Evolutionary conservation across 768 basidiomycete species (phyloP).

Genomic region (Collybia nuda): DNA sequence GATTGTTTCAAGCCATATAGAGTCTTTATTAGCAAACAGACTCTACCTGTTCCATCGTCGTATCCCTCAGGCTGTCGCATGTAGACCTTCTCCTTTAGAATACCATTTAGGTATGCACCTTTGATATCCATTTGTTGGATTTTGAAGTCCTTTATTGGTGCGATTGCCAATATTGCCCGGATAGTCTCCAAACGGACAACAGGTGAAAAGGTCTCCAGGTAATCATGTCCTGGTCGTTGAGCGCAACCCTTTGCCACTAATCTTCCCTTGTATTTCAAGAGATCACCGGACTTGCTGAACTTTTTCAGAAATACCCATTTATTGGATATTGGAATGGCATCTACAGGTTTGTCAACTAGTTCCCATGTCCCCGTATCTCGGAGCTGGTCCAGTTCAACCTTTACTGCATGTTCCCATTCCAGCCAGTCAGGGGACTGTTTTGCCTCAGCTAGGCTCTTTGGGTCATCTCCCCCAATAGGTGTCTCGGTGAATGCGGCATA

Average conservation of each 20-base stretch:
- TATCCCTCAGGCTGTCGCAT: slow-evolving; percentile 5
- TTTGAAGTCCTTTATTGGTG: slow-evolving; percentile 4
- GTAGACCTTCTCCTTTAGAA: slow-evolving; percentile 25
- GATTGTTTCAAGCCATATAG: too few species aligned
- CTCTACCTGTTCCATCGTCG: not conserved
- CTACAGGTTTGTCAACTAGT: slow-evolving; percentile 6
- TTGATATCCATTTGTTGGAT: slow-evolving; percentile 9
- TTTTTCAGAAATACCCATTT: slow-evolving; percentile 23
- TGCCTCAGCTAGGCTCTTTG: not conserved
- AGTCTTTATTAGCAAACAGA: not conserved
- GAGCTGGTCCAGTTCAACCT: not conserved
- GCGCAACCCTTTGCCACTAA: slow-evolving; percentile 22
- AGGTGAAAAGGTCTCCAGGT: slow-evolving; percentile 22
- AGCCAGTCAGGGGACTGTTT: slow-evolving; percentile 11
- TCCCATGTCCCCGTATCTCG: slow-evolving; percentile 1
- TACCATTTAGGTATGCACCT: slow-evolving; percentile 9
- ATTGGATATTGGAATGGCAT: slow-evolving; percentile 11
- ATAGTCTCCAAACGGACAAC: slow-evolving; percentile 12
- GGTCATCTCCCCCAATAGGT: not conserved
- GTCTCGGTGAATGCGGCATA: not conserved
- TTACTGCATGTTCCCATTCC: not conserved
- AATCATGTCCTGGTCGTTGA: slow-evolving; percentile 34
- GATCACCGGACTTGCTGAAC: slow-evolving; percentile 20
- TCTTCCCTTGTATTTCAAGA: slow-evolving; percentile 10
- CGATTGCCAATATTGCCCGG: slow-evolving; percentile 20